phyloP scores from a whole-genome alignment of 257 asterid species.

The Petunia secreta region DNA sequence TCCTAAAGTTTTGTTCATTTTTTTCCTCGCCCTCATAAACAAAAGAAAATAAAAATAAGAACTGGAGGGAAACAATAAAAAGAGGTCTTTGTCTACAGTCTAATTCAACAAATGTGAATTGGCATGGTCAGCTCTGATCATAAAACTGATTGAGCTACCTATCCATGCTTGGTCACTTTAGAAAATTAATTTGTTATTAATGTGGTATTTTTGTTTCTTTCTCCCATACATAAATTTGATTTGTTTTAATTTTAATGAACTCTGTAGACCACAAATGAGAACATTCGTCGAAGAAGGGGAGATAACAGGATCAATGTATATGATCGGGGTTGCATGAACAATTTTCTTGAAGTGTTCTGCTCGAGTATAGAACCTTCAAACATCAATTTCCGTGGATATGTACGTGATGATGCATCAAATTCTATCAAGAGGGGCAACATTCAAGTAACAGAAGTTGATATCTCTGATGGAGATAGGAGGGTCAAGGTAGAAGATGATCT shows the following conservation, averaged over 20 bases:
- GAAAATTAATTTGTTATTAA: too few relatives aligned
- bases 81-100: too few relatives aligned
- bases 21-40: too few relatives aligned
- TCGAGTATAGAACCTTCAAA: conserved; percentile 39
- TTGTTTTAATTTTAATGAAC: background rate
- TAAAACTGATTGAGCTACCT: too few relatives aligned
- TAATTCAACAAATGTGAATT: too few relatives aligned
- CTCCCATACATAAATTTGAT: background rate
- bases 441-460: conserved; percentile 24
- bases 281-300: conserved; percentile 52
- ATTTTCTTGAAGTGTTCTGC: conserved; percentile 50
- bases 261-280: conserved; percentile 73
- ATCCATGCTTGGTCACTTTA: too few relatives aligned
- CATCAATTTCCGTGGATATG: conserved; percentile 41
- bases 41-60: too few relatives aligned
- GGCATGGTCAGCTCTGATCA: too few relatives aligned
- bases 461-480: conserved; percentile 34
- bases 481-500: conserved; percentile 54
- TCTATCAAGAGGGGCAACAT: conserved; percentile 20
- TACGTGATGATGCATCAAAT: conserved; percentile 31
- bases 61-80: too few relatives aligned
- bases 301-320: conserved; percentile 44
- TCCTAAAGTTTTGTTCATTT: too few relatives aligned
- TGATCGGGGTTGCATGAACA: conserved; percentile 45
- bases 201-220: background rate